Evolutionary conservation across 1,284 basidiomycete species (phyloP).

Genomic region (Melampsora larici-populina): DNA sequence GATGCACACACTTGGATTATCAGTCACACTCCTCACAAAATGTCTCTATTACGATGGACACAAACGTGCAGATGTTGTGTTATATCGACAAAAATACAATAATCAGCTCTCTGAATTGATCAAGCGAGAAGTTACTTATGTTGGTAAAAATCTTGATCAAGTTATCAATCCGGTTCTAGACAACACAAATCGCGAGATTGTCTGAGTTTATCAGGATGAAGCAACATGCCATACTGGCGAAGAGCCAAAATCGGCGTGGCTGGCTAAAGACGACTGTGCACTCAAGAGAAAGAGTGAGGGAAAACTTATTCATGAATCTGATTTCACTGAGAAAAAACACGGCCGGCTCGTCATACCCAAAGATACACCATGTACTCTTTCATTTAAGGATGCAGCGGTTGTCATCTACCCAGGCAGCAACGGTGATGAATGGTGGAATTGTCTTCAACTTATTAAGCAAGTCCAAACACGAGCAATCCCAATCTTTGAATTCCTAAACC

Average conservation of each 20-base stretch:
- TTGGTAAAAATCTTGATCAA: neutral
- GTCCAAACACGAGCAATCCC: too few relatives aligned
- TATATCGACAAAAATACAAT: neutral
- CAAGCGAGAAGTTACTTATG: neutral
- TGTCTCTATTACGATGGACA: slow-evolving; percentile 31
- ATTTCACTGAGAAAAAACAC: neutral
- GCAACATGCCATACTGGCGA: neutral
- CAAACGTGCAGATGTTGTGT: slow-evolving; percentile 10
- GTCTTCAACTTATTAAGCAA: slow-evolving; percentile 4
- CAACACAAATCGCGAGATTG: neutral
- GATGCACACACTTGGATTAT: slow-evolving; percentile 27
- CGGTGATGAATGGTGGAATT: slow-evolving; percentile 9
- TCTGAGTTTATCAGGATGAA: slow-evolving; percentile 8
- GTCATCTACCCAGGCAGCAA: slow-evolving; percentile 17
- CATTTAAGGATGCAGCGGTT: slow-evolving; percentile 1
- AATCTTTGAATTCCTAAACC: too few relatives aligned
- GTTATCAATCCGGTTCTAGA: neutral
- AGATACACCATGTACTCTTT: neutral
- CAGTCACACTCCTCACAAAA: slow-evolving; percentile 10
- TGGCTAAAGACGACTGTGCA: neutral
- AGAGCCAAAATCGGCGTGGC: slow-evolving; percentile 2
- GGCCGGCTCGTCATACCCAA: neutral
- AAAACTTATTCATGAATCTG: neutral
- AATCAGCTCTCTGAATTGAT: neutral
- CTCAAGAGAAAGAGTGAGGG: neutral